Conservation (phyloP, 257 asterid species). For the Anisodus tanguticus region DNA sequence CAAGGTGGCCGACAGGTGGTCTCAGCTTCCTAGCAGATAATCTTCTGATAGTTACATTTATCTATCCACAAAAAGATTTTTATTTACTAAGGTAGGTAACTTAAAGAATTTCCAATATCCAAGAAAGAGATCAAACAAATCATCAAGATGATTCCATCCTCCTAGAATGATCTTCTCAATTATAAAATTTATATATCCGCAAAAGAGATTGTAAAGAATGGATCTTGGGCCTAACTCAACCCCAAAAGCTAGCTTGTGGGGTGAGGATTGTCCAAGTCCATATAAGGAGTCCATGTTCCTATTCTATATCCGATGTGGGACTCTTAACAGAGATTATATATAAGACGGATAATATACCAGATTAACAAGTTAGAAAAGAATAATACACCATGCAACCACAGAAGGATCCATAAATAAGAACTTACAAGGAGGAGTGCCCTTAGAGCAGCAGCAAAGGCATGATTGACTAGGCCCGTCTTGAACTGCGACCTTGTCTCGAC, state of each 20-base stretch:
- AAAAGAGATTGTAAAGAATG: not conserved
- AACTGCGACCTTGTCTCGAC: constrained; percentile 91
- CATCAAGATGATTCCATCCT: not conserved
- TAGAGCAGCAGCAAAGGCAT: constrained; percentile 95
- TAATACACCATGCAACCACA: not conserved
- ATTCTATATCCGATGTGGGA: no score
- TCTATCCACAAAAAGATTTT: not conserved
- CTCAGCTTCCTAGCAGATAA: constrained; percentile 14
- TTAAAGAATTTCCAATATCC: not conserved
- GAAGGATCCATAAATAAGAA: constrained; percentile 36
- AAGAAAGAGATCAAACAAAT: not conserved
- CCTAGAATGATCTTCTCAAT: not conserved
- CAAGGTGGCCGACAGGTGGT: not conserved
- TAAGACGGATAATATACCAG: not conserved
- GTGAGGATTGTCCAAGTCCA: no score
- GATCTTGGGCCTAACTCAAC: no score
- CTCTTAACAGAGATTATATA: not conserved
- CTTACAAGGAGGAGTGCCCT: constrained; percentile 88
- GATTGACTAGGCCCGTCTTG: constrained; percentile 92
- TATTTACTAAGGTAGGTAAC: not conserved
- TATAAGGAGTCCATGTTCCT: no score
- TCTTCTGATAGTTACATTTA: not conserved
- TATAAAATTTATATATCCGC: not conserved
- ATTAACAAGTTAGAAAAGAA: not conserved
- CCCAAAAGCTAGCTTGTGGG: no score